Evolutionary conservation across 495 filamentous ascomycete genomes (phyloP), one percentile per base, ranked within the genome.

Genomic region (Penicillium crystallinum): DNA sequence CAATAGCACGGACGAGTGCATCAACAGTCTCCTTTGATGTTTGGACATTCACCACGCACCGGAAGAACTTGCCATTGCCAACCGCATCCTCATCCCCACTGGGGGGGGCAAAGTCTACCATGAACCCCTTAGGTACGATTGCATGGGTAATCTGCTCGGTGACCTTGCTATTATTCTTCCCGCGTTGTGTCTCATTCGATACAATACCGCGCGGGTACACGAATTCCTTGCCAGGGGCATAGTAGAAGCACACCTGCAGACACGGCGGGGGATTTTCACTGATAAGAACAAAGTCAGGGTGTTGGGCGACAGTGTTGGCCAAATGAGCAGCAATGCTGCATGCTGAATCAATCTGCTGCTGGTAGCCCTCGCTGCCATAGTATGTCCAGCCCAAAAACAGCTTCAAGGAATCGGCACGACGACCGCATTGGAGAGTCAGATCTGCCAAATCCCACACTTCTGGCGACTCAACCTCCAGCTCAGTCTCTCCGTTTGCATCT

Each of bases 211-310:
- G 69, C 29, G 64, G 62, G 49, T 71, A 66, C 1, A 71, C 57
- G 14, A 89, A 57, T 55, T 68, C 52, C 5, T 83, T 80, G 21
- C 72, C 76, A 0, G 81, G 81, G 0, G 82, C 82, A 59, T 88
- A 92, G 64, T 93, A 95, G 65, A 96, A 97, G 72, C 92, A 97
- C 15, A 97, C 88, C 74, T 97, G 92, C 59, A 95, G 71, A 70
- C 91, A 97, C 6, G 90, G 90, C 35, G 89, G 86, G 40, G 90
- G 88, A 53, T 88, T 83, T 46, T 83, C 73, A 18, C 82, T 86
- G 8, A 95, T 78, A 31, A 95, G 77, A 36, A 81, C 70, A 59
- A 97, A 85, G 61, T 91, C 70, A 2, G 65, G 55, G 23, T 75
- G 66, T 27, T 72, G 39, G 2, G 66, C 65, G 10, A 96, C 55